These are phyloP conservation scores for Fragosphaeria purpurea DNA, from an alignment of 2,329 filamentous ascomycete species.

Conservation along the genomic window DNA sequence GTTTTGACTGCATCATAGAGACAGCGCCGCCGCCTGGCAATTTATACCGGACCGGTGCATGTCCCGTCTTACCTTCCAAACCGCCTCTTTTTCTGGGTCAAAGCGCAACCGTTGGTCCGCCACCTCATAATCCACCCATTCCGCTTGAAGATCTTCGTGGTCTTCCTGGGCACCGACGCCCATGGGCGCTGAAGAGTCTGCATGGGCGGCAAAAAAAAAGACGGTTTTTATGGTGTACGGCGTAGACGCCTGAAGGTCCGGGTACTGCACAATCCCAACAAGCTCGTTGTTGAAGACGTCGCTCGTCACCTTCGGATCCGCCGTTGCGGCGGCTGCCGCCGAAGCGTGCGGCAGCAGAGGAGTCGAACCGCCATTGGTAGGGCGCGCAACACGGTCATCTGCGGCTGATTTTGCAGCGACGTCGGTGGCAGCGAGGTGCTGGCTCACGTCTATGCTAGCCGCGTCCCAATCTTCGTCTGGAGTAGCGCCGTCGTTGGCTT, in stretches of 20 bases:
- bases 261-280: conserved; percentile 25
- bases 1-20: too few species aligned
- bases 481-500: too few species aligned
- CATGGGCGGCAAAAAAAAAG: conserved; percentile 28
- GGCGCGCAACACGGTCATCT: too few species aligned
- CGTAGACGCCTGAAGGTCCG: conserved; percentile 23
- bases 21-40: background rate
- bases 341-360: background rate
- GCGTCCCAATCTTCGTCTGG: background rate
- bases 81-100: conserved; percentile 5
- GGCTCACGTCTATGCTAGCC: too few species aligned
- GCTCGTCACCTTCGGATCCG: conserved; percentile 18
- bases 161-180: conserved; percentile 11
- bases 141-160: conserved; percentile 11
- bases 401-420: too few species aligned
- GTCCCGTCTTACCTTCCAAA: conserved; percentile 10
- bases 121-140: conserved; percentile 9
- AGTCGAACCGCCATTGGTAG: background rate
- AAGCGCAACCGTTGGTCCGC: conserved; percentile 9
- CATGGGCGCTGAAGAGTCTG: conserved; percentile 9
- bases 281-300: conserved; percentile 25
- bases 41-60: conserved; percentile 9
- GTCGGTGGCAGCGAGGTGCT: too few species aligned
- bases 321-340: background rate
- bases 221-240: conserved; percentile 27